phyloP scores from a whole-genome alignment of 2,329 filamentous ascomycete genomes.

The Botrytis paeoniae region DNA sequence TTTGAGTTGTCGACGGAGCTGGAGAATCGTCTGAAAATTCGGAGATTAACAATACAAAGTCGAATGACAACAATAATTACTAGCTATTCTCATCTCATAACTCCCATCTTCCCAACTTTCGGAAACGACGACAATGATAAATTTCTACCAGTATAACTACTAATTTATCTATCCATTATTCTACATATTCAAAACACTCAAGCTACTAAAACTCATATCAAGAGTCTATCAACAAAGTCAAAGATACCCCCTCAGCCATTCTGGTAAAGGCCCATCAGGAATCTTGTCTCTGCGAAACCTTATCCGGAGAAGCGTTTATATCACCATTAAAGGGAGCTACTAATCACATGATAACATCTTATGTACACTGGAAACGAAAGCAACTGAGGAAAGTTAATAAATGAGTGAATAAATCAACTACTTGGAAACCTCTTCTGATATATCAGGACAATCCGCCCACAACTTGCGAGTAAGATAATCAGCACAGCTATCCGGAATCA shows the following conservation, averaged over 20 bases:
- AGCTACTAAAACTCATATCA: not conserved
- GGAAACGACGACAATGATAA: not conserved
- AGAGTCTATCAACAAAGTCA: not conserved
- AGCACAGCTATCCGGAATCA: not conserved
- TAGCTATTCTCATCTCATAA: not conserved
- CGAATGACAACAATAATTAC: not conserved
- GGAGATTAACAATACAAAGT: not conserved
- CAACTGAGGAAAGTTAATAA: not conserved
- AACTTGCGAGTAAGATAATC: not conserved
- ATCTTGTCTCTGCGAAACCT: not conserved
- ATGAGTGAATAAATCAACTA: not conserved
- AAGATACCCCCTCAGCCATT: not conserved
- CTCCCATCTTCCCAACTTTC: not conserved
- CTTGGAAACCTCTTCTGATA: not conserved
- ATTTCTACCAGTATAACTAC: not conserved
- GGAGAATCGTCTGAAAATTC: not conserved
- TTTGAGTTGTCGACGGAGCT: not conserved
- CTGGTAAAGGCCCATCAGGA: rapidly evolving
- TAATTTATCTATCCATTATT: not conserved
- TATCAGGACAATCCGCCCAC: not conserved
- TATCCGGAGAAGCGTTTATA: not conserved
- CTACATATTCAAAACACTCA: not conserved
- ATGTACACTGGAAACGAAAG: not conserved
- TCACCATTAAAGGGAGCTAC: not conserved
- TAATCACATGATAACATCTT: not conserved